Evolutionary conservation across 495 filamentous ascomycete genomes (phyloP).

Genomic region (Xylaria telfairii): DNA sequence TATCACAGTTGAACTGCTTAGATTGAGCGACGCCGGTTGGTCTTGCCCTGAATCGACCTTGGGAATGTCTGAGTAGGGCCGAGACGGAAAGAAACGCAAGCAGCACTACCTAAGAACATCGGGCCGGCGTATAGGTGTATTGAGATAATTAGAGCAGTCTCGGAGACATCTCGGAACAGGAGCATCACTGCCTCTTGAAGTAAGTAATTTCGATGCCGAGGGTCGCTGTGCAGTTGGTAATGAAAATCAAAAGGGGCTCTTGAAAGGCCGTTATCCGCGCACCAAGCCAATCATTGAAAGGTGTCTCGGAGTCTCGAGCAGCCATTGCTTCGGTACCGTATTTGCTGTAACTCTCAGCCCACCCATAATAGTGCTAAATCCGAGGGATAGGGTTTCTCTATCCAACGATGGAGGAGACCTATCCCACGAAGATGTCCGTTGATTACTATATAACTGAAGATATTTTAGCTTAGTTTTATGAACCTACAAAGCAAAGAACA

Average conservation of each 20-base stretch:
- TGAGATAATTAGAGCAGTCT: too few species aligned
- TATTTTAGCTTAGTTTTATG: not conserved
- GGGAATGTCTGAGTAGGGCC: too few species aligned
- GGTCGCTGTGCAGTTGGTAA: not conserved
- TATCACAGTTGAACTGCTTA: too few species aligned
- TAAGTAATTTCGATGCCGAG: not conserved
- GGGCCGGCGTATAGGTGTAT: too few species aligned
- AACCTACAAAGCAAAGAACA: too few species aligned
- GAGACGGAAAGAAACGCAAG: too few species aligned
- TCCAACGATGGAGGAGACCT: not conserved
- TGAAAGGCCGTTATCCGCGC: not conserved
- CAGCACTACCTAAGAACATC: too few species aligned
- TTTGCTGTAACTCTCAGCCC: not conserved
- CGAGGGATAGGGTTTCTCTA: not conserved
- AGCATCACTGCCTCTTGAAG: not conserved
- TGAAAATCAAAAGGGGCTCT: not conserved
- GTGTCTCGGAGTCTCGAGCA: not conserved
- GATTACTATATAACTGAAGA: not conserved
- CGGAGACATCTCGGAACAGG: not conserved
- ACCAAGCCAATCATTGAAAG: not conserved
- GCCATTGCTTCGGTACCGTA: not conserved
- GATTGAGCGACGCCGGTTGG: too few species aligned
- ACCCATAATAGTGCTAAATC: not conserved
- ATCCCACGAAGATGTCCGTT: too few species aligned
- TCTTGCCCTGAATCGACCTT: too few species aligned